phyloP scores from a whole-genome alignment of 768 basidiomycete genomes.

The Dentipellis fragilis region DNA sequence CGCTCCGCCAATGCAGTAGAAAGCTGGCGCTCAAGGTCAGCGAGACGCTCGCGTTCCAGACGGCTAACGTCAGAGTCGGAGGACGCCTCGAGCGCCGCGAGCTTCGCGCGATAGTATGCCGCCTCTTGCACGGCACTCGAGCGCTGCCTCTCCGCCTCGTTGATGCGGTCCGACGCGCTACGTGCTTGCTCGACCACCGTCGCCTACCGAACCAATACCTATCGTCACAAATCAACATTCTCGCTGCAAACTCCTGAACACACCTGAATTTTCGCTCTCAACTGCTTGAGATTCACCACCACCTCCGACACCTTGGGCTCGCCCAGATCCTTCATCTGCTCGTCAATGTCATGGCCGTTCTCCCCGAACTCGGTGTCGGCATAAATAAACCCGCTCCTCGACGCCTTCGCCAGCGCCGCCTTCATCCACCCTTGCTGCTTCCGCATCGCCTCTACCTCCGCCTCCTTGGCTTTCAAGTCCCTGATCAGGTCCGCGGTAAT shows the following conservation, averaged over 20 bases:
- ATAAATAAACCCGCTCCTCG: slow-evolving; percentile 68
- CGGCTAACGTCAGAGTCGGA: slow-evolving; percentile 55
- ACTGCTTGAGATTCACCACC: slow-evolving; percentile 77
- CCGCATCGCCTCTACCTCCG: slow-evolving; percentile 67
- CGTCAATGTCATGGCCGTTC: slow-evolving; percentile 15
- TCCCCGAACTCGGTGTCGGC: slow-evolving; percentile 40
- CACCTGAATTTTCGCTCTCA: slow-evolving; percentile 81
- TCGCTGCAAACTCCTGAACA: slow-evolving; percentile 14
- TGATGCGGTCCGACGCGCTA: slow-evolving; percentile 63
- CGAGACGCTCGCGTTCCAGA: slow-evolving; percentile 69
- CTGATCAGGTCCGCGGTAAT: slow-evolving; percentile 66
- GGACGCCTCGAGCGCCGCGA: slow-evolving; percentile 73
- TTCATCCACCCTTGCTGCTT: slow-evolving; percentile 82
- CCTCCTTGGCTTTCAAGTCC: slow-evolving; percentile 75
- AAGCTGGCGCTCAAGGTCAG: slow-evolving; percentile 66
- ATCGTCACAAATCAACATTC: neutral
- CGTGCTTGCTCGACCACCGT: slow-evolving; percentile 67
- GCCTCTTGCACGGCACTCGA: slow-evolving; percentile 83
- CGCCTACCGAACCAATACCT: slow-evolving; percentile 32
- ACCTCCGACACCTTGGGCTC: slow-evolving; percentile 55
- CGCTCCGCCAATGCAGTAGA: slow-evolving; percentile 52
- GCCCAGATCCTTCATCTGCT: slow-evolving; percentile 31
- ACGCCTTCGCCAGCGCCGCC: slow-evolving; percentile 65
- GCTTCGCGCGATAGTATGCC: slow-evolving; percentile 90
- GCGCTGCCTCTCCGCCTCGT: slow-evolving; percentile 71